Evolutionary conservation across 2,329 filamentous ascomycete species (phyloP).

Genomic region (Alternaria ethzedia): DNA sequence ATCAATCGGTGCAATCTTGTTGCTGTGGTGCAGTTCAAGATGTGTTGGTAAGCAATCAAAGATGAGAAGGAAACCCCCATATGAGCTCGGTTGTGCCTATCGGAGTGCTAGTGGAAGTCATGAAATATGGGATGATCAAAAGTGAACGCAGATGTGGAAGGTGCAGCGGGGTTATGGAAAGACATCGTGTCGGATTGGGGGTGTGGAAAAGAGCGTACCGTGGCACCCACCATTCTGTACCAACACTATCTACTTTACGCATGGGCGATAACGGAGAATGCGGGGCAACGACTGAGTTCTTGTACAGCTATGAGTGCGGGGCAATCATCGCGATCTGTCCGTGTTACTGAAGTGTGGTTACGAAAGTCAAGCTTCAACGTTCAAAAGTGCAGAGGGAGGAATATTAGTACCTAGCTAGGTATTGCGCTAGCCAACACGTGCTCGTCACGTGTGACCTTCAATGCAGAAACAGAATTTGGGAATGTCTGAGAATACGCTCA

Average conservation of each 20-base stretch:
- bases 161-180: neutral
- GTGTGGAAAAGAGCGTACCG: neutral
- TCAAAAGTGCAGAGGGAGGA: neutral
- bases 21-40: neutral
- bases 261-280: neutral
- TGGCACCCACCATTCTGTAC: neutral
- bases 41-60: neutral
- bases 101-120: neutral
- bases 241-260: neutral
- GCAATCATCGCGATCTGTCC: neutral
- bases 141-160: neutral
- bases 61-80: too few species aligned
- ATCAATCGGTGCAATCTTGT: neutral
- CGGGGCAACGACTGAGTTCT: neutral
- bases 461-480: neutral
- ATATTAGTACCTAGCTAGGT: neutral
- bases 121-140: neutral
- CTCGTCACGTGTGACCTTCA: neutral
- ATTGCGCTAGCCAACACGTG: neutral
- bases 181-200: neutral
- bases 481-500: neutral
- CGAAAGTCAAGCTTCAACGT: neutral
- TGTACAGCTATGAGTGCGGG: neutral
- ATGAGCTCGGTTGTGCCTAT: neutral
- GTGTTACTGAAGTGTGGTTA: neutral